Conservation (phyloP, 495 filamentous ascomycete genomes). For the Geopyxis carbonaria region DNA sequence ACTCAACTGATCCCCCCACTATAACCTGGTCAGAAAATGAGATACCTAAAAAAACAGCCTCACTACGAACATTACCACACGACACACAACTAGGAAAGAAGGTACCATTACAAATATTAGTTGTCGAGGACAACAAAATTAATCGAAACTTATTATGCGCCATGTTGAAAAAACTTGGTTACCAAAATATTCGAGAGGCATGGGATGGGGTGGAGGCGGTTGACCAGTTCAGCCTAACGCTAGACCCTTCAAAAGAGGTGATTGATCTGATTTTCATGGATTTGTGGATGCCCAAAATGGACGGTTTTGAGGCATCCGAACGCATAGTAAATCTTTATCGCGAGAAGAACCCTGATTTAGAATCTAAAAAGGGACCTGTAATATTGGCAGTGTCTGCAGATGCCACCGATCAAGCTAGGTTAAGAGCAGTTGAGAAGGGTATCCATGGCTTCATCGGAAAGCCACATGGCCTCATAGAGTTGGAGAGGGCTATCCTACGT, state of each 20-base stretch:
- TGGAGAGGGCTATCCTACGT: slow-evolving; percentile 3
- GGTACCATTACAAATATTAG: slow-evolving; percentile 42
- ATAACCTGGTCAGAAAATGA: too few species aligned
- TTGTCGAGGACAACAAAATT: slow-evolving; percentile 67
- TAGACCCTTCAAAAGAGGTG: slow-evolving; percentile 22
- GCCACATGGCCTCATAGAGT: slow-evolving; percentile 30
- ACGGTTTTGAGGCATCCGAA: slow-evolving; percentile 59
- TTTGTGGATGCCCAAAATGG: slow-evolving; percentile 74
- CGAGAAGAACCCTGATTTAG: slow-evolving; percentile 11
- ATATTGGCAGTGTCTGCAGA: slow-evolving; percentile 64
- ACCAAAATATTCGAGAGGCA: slow-evolving; percentile 47
- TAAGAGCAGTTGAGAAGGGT: slow-evolving; percentile 46
- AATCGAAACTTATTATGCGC: slow-evolving; percentile 57
- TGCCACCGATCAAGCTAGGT: slow-evolving; percentile 49
- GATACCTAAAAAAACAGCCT: slow-evolving; percentile 9
- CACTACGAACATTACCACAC: slow-evolving; percentile 7
- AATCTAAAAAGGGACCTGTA: slow-evolving; percentile 19
- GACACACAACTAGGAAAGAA: slow-evolving; percentile 13
- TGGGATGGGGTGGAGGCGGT: slow-evolving; percentile 60
- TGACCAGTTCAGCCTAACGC: slow-evolving; percentile 37
- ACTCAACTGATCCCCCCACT: background rate
- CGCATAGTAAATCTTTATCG: slow-evolving; percentile 41
- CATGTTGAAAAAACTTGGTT: slow-evolving; percentile 56
- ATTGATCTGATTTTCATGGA: slow-evolving; percentile 67
- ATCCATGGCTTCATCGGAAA: slow-evolving; percentile 70